A percentile compares a stretch with the other conserved stretches of the same genome.
Evolutionary conservation across 2,329 filamentous ascomycete species (phyloP).

Genomic region (Ophiostoma australiae): DNA sequence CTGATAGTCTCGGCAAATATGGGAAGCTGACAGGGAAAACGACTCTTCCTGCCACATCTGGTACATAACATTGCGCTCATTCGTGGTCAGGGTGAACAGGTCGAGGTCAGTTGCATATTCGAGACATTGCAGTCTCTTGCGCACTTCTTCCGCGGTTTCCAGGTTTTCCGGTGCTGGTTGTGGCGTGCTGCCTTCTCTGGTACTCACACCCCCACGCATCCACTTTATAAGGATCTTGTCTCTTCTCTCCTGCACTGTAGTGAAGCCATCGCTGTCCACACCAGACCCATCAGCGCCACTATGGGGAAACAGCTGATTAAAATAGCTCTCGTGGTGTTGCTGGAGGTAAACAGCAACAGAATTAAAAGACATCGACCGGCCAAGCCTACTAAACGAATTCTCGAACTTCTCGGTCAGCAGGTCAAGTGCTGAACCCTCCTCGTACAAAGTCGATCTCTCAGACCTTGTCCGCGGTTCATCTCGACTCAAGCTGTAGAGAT

Average conservation of each 20-base stretch:
- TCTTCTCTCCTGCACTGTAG: constrained; percentile 26
- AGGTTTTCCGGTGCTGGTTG: not conserved
- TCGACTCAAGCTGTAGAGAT: constrained; percentile 41
- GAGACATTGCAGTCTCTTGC: not conserved
- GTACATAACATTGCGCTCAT: constrained; percentile 5
- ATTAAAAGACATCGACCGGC: not conserved
- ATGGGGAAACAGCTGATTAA: constrained; percentile 31
- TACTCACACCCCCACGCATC: constrained; percentile 8
- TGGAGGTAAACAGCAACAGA: not conserved
- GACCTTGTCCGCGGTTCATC: constrained; percentile 36
- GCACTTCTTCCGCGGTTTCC: not conserved
- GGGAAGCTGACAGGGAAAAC: not conserved
- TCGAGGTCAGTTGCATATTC: not conserved
- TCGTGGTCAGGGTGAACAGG: not conserved
- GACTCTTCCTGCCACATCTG: constrained; percentile 17
- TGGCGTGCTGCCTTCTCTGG: not conserved
- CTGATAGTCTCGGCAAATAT: not conserved
- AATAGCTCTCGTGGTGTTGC: constrained; percentile 27
- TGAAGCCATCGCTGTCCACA: constrained; percentile 31
- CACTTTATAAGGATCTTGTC: constrained; percentile 28
- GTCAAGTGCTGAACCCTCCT: constrained; percentile 22
- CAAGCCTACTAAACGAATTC: not conserved
- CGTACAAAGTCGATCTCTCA: constrained; percentile 36
- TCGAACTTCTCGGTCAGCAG: not conserved
- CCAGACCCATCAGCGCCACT: not conserved